phyloP scores from a whole-genome alignment of 441 rosid species.

The Arabidopsis hybrid region DNA sequence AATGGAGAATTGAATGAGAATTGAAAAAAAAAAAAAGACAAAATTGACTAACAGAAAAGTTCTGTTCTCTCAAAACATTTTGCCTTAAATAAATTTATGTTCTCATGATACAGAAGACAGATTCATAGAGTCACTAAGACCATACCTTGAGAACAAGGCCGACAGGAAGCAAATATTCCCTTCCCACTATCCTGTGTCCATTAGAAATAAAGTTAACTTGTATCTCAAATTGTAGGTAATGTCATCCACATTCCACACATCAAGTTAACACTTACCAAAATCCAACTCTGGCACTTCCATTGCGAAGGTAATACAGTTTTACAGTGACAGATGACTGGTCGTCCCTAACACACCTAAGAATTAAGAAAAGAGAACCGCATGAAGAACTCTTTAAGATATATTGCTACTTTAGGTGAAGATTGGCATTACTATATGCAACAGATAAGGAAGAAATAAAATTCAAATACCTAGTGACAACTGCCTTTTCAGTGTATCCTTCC shows the following conservation, averaged over 20 bases:
- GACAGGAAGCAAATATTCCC: constrained; percentile 90
- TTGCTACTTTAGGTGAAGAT: constrained; percentile 24
- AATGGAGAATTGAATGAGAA: not conserved
- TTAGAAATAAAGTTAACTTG: constrained; percentile 39
- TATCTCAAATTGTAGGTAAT: constrained; percentile 27
- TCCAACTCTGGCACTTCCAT: constrained; percentile 97
- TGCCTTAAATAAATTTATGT: not conserved
- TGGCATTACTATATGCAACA: constrained; percentile 23
- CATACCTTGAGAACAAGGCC: constrained; percentile 89
- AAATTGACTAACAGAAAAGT: not conserved
- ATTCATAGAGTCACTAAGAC: constrained; percentile 26
- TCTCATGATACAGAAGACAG: constrained; percentile 5
- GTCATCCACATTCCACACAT: constrained; percentile 20
- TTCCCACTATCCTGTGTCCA: constrained; percentile 77
- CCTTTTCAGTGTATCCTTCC: constrained; percentile 91
- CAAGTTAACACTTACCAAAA: constrained; percentile 72
- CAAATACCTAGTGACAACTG: constrained; percentile 83
- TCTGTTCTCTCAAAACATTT: not conserved
- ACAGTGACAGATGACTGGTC: constrained; percentile 90
- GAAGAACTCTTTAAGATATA: constrained; percentile 4
- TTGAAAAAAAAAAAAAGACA: not conserved
- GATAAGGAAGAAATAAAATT: constrained; percentile 21
- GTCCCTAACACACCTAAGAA: constrained; percentile 87
- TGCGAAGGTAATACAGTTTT: constrained; percentile 85
- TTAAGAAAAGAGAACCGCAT: constrained; percentile 28